A percentile compares a stretch with the other conserved stretches of the same genome.
phyloP scores from a whole-genome alignment of 2,329 filamentous ascomycete genomes.

The Aureobasidium vineae region DNA sequence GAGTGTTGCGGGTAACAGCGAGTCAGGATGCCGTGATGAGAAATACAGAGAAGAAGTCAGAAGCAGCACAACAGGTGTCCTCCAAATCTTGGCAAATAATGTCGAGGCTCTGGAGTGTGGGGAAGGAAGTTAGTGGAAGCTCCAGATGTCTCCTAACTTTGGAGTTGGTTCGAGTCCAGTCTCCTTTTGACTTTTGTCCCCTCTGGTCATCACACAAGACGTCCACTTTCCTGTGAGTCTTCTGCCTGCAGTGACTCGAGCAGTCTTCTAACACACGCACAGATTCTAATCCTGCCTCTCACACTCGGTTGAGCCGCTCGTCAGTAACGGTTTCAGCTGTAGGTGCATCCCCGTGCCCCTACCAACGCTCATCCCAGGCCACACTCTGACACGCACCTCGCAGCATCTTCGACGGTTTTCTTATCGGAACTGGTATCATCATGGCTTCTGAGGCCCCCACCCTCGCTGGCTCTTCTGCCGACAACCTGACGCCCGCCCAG shows the following conservation, averaged over 20 bases:
- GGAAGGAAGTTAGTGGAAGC: conserved; percentile 22
- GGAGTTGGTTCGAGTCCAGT: neutral
- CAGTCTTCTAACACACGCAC: neutral
- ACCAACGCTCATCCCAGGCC: neutral
- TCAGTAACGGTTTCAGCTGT: conserved; percentile 25
- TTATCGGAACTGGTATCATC: conserved; percentile 23
- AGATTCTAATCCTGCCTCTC: conserved; percentile 2
- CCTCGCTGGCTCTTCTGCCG: conserved; percentile 31
- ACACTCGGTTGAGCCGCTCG: conserved; percentile 11
- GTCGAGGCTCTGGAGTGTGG: neutral
- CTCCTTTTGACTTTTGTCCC: conserved; percentile 7
- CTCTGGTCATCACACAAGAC: conserved; percentile 16
- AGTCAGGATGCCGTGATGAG: neutral
- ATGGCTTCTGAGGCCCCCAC: conserved; percentile 27
- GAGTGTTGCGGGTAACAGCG: no score
- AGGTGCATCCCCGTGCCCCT: neutral
- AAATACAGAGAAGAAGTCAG: neutral
- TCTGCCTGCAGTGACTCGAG: neutral
- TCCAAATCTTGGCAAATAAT: conserved; percentile 1
- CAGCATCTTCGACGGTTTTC: conserved; percentile 26
- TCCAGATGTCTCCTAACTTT: conserved; percentile 16
- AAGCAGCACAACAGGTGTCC: conserved; percentile 12
- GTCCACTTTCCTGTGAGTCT: conserved; percentile 12
- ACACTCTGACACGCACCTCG: neutral
- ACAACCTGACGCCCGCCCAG: conserved; percentile 51